Evolutionary conservation across 176 grass and related monocot genomes (phyloP), one percentile per base, ranked within the genome.

Genomic region (Rhynchospora tenuis): DNA sequence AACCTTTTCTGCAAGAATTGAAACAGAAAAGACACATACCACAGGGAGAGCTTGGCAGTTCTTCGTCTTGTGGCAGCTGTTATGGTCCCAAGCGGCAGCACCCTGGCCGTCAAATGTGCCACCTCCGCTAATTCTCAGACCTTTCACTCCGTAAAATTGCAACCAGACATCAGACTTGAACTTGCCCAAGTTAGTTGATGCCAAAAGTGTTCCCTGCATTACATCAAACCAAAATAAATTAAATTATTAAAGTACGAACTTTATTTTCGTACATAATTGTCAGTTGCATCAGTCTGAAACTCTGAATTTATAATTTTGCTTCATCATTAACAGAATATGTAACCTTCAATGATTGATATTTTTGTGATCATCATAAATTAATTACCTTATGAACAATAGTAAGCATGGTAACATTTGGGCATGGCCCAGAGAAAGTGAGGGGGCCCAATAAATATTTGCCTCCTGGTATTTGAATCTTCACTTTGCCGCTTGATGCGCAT

Each of bases 41-140:
- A 88, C 89, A 5, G 94, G 91, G 8, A 97, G 91, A 54, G 91
- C 85, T 70, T 89, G 91, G 94, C 94, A 93, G 44, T 93, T 61
- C 79, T 90, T 97, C 5, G 45, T 26, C 19, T 80, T 64, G 19
- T 87, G 87, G 78, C 94, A 97, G 45, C 83, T 86, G 88, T 93
- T 93, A 50, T 75, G 88, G 5, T 84, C 84, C 94, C 94, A 97
- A 23, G 94, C 85, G 12, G 59, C 26, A 47, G 87, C 83, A 28
- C 94, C 94, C 63, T 97, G 94, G 17, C 94, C 94, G 47, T 97
- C 88, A 44, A 93, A 76, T 55, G 62, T 60, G 67, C 91, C 91
- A 43, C 89, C 91, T 7, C 73, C 76, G 2, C 83, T 88, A 54
- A 97, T 43, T 22, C 33, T 91, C 11, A 97, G 83, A 10, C 54